These are phyloP conservation scores for Escovopsis sp. DNA, from an alignment of 2,329 filamentous ascomycete genomes.

Conservation along the genomic window DNA sequence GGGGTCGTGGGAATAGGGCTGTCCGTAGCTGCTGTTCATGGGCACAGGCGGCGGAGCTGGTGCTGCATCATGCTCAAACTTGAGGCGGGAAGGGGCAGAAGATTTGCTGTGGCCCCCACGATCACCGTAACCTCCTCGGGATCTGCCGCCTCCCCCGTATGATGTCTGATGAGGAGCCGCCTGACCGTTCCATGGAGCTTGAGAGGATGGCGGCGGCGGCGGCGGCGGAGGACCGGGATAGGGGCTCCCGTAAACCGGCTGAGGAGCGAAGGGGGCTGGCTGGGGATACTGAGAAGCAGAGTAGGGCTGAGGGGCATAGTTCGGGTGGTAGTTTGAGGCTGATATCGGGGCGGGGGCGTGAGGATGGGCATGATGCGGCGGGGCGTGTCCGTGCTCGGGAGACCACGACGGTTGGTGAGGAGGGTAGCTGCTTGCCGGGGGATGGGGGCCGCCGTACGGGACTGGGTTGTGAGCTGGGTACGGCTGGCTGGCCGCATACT, in stretches of 20 bases:
- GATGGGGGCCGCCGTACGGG: slow-evolving; percentile 20
- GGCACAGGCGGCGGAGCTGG: slow-evolving; percentile 20
- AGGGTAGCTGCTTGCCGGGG: slow-evolving; percentile 22
- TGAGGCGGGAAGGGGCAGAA: slow-evolving; percentile 19
- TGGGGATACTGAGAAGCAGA: slow-evolving; percentile 26
- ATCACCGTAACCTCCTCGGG: slow-evolving; percentile 31
- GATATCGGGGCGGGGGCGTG: slow-evolving; percentile 35
- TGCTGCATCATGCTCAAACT: slow-evolving; percentile 19
- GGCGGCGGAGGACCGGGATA: slow-evolving; percentile 23
- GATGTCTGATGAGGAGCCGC: slow-evolving; percentile 18
- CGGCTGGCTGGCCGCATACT: slow-evolving; percentile 25
- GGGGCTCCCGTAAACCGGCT: slow-evolving; percentile 22
- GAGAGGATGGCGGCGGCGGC: slow-evolving; percentile 1
- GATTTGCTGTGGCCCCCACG: slow-evolving; percentile 23
- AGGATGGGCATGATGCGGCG: slow-evolving; percentile 25
- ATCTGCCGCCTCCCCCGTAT: slow-evolving; percentile 16
- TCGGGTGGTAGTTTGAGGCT: slow-evolving; percentile 41
- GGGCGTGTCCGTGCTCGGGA: slow-evolving; percentile 21
- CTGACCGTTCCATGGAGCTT: slow-evolving; percentile 21
- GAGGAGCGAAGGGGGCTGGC: slow-evolving; percentile 28
- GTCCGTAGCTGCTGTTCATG: slow-evolving; percentile 21
- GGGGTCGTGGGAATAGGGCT: slow-evolving; percentile 27
- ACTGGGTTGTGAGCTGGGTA: slow-evolving; percentile 18
- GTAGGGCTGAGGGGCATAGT: slow-evolving; percentile 43
- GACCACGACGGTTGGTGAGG: slow-evolving; percentile 27